Percentiles rank a stretch among this genome's conserved stretches.
Conservation (phyloP, 2,329 filamentous ascomycete species). For the Aureobasidium mangrovei region DNA sequence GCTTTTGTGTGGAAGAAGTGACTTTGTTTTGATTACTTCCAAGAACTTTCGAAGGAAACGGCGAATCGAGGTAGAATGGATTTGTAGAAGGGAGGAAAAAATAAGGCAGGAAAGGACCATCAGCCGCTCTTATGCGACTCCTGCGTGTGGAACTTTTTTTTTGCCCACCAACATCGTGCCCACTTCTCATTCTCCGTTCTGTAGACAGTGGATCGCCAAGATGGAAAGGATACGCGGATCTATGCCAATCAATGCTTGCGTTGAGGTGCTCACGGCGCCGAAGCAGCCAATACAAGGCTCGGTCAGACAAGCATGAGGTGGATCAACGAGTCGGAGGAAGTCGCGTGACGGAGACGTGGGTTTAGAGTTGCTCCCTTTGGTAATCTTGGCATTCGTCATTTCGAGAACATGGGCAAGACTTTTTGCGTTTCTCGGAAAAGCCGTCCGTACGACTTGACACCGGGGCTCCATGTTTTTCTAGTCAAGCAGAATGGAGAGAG, state of each 20-base stretch:
- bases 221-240: not conserved
- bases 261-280: not conserved
- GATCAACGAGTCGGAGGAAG: not conserved
- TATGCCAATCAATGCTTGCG: not conserved
- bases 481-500: no score
- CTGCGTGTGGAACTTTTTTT: not conserved
- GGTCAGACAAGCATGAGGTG: not conserved
- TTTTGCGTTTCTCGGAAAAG: not conserved
- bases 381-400: conserved; percentile 8
- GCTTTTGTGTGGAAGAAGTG: conserved; percentile 5
- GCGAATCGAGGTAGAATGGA: not conserved
- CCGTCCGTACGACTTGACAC: not conserved
- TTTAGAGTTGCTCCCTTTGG: not conserved
- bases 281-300: not conserved
- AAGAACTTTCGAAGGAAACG: conserved; percentile 3
- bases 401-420: not conserved
- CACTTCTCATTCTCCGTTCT: not conserved
- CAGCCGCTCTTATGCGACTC: conserved; percentile 1
- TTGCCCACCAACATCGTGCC: not conserved
- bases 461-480: not conserved
- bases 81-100: not conserved
- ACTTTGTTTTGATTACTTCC: not conserved
- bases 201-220: conserved; percentile 8
- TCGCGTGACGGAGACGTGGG: conserved; percentile 7
- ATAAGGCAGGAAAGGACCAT: not conserved